A percentile compares a stretch with the other conserved stretches of the same genome.
Conservation (phyloP, 2,329 filamentous ascomycete species). For the Colletotrichum noveboracense region DNA sequence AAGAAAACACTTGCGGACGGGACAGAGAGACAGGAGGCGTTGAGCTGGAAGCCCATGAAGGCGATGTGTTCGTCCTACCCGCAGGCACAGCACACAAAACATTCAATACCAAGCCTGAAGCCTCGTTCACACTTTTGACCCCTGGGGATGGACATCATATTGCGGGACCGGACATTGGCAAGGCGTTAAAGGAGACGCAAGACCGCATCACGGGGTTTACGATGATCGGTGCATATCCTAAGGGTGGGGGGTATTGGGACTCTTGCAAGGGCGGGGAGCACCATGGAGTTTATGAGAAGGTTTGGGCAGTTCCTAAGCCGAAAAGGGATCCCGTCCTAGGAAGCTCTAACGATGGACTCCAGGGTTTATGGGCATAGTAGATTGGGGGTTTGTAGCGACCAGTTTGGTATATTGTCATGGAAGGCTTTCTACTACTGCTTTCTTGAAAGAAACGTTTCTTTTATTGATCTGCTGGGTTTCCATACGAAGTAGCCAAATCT, state of each 20-base stretch:
- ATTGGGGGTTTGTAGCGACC: neutral
- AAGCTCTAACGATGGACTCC: neutral
- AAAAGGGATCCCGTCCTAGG: neutral
- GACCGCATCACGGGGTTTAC: neutral
- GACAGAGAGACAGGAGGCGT: neutral
- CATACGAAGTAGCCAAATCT: neutral
- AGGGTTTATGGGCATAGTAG: neutral
- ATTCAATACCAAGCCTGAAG: neutral
- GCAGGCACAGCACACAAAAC: neutral
- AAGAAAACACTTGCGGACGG: neutral
- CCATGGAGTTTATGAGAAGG: neutral
- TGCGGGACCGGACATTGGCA: neutral
- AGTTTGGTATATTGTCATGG: no score
- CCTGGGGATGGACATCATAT: neutral
- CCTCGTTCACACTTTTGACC: neutral
- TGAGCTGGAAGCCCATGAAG: neutral
- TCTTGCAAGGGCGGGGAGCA: neutral
- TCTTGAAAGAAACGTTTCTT: neutral
- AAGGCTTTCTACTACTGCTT: neutral
- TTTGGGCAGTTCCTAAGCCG: neutral
- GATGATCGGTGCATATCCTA: neutral
- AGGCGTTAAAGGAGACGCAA: neutral
- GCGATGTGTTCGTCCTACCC: neutral
- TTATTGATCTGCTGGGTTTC: accelerated
- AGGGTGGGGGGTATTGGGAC: neutral